Base-by-base conservation (phyloP, 768 basidiomycete species). In the Boletus rufocinnamomeus region DNA sequence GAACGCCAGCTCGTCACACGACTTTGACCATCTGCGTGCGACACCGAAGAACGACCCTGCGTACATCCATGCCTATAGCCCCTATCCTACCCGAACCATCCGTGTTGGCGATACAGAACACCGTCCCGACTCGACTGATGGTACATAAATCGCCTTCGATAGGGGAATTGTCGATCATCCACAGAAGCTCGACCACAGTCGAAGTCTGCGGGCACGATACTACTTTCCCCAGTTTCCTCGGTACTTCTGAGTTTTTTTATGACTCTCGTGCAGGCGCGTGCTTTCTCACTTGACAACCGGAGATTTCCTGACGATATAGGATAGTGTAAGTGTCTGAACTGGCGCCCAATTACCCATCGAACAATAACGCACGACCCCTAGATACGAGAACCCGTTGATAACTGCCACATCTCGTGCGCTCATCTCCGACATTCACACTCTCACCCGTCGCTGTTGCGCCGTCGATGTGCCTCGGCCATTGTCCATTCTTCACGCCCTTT, bases 341-440 rank as follows among this genome's bases (percentile, higher is more conserved):
- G 25, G n/a, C 34, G n/a, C 25, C 27, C 34, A 41, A 13, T 48
- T 28, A 38, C 19, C 21, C 32, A 34, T 38, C 14, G 30, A 53
- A 25, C 50, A 52, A 60, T 69, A 13, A 70, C 40, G 5, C 48
- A 41, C 34, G 30, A 30, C 30, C 38, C 38, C 37, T 60, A 88
- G 87, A 65, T 92, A 92, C 66, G 89, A 92, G 75, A 92, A 92
- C 65, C 91, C 91, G 4, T 70, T 88, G 61, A 68, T 92, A 41
- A 91, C 89, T 35, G 88, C 89, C 37, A 88, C 84, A 7, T 88
- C 89, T 38, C 84, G 88, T 51, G 79, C 82, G 43, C 77, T 89
- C 50, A 89, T 93, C 59, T 78, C 84, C 51, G 88, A 91, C 65
- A 86, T 92, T 21, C 83, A 88, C 64, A 70, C 78, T 28, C 76